These are phyloP conservation scores for Capsicum pubescens DNA, from an alignment of 257 asterid genomes.

Conservation along the genomic window DNA sequence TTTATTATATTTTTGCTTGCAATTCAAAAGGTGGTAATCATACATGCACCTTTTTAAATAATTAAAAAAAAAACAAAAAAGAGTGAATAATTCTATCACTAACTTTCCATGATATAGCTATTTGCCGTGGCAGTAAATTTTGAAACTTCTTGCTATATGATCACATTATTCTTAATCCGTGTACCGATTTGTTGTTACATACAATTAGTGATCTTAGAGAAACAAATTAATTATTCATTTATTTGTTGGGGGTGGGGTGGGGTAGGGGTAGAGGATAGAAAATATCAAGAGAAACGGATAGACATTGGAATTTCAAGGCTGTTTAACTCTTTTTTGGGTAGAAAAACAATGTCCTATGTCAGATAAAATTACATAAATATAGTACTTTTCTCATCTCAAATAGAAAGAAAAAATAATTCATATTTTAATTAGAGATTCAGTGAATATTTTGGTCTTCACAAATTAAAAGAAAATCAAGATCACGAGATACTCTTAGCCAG, in stretches of 20 bases:
- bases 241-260: no score
- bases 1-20: neutral
- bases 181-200: neutral
- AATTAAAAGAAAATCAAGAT: conserved; percentile 24
- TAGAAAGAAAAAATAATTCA: neutral
- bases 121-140: neutral
- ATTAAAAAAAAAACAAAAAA: neutral
- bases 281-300: neutral
- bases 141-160: neutral
- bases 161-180: neutral
- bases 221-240: neutral
- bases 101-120: neutral
- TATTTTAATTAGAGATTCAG: neutral
- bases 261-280: neutral
- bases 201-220: neutral
- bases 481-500: conserved; percentile 29
- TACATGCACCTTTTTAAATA: neutral
- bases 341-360: neutral
- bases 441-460: neutral
- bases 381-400: neutral
- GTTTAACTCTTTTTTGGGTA: neutral
- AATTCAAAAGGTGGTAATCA: conserved; percentile 17
- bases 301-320: neutral
- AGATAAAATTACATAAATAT: neutral
- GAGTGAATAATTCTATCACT: neutral